phyloP scores from a whole-genome alignment of 768 basidiomycete species.

The Xerocomus potaroensis region DNA sequence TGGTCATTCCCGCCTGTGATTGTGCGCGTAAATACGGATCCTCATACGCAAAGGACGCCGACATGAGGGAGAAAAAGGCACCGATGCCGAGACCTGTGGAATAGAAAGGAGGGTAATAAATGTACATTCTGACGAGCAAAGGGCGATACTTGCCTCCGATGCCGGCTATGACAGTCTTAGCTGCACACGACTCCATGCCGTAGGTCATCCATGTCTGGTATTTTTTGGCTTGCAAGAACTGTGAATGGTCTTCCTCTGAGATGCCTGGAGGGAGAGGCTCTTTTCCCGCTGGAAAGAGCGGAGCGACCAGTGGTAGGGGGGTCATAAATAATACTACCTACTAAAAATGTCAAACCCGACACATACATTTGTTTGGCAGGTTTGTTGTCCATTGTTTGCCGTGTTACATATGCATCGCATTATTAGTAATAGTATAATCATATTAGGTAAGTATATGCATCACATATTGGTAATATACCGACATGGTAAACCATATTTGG shows the following conservation, averaged over 20 bases:
- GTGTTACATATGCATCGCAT: too few species aligned
- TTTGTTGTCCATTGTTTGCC: constrained; percentile 22
- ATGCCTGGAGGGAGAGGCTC: constrained; percentile 85
- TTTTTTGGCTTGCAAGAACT: constrained; percentile 65
- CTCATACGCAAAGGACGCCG: constrained; percentile 90
- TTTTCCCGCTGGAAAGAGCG: constrained; percentile 79
- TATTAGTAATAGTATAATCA: too few species aligned
- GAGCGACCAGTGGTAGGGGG: constrained; percentile 46
- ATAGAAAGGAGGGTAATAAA: not conserved
- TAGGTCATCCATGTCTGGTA: constrained; percentile 66
- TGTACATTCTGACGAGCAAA: not conserved
- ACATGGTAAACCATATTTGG: too few species aligned
- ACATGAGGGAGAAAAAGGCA: constrained; percentile 96
- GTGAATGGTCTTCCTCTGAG: constrained; percentile 72
- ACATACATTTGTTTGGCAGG: too few species aligned
- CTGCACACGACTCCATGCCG: constrained; percentile 83
- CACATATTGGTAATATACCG: too few species aligned
- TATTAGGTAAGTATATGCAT: too few species aligned
- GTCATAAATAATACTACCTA: too few species aligned
- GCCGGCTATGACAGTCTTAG: constrained; percentile 78
- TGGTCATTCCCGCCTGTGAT: constrained; percentile 50
- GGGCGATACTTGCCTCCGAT: constrained; percentile 60
- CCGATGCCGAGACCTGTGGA: constrained; percentile 81
- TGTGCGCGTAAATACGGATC: constrained; percentile 78
- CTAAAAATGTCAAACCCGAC: too few species aligned